Evolutionary conservation across 2,329 filamentous ascomycete genomes (phyloP).

Genomic region (Eutypella sp.): DNA sequence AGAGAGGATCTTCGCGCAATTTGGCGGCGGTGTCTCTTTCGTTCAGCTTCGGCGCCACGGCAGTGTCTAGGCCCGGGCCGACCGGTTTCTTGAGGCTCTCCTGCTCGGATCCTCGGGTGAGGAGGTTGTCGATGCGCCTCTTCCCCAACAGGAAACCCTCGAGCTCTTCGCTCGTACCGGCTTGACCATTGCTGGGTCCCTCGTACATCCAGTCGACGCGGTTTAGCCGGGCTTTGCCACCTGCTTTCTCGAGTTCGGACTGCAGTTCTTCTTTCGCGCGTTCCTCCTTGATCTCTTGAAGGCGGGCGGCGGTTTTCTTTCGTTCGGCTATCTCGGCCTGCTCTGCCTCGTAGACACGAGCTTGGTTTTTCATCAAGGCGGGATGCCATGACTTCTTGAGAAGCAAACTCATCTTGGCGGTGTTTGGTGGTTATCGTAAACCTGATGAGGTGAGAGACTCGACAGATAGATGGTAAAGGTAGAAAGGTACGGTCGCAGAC

Average conservation of each 20-base stretch:
- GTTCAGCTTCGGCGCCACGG: constrained; percentile 62
- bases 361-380: constrained; percentile 68
- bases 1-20: constrained; percentile 82
- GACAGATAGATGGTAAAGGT: not conserved
- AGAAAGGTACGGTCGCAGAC: not conserved
- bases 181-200: constrained; percentile 72
- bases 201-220: constrained; percentile 99
- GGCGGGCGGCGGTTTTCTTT: constrained; percentile 85
- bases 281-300: constrained; percentile 92
- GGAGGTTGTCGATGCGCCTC: constrained; percentile 75
- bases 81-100: constrained; percentile 76
- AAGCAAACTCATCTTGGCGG: not conserved
- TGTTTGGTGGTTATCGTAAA: not conserved
- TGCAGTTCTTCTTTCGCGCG: constrained; percentile 88
- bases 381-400: constrained; percentile 1
- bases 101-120: constrained; percentile 76
- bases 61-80: constrained; percentile 47
- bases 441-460: not conserved
- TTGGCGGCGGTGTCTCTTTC: constrained; percentile 78
- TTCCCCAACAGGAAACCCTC: constrained; percentile 93
- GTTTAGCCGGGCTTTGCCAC: constrained; percentile 72
- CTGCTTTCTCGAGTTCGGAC: constrained; percentile 80
- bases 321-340: constrained; percentile 65
- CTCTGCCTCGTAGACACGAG: constrained; percentile 74
- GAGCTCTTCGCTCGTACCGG: constrained; percentile 79